Evolutionary conservation across 1,139 yeast genomes (phyloP).

Genomic region (Candida sanyaensis): DNA sequence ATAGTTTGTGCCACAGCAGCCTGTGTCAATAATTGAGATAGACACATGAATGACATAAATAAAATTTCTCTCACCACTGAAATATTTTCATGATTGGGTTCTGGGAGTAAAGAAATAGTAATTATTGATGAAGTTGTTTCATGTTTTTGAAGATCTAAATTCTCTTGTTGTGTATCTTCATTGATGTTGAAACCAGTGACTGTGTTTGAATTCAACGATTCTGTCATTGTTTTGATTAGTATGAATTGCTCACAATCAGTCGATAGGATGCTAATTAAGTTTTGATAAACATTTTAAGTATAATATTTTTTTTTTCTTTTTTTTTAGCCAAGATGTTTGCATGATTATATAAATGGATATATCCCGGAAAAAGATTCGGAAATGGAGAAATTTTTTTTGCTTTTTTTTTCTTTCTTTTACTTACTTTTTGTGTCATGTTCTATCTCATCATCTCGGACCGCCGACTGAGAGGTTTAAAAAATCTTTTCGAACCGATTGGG

Average conservation of each 20-base stretch:
- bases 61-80: conserved; percentile 19
- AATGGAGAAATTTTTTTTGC: no score
- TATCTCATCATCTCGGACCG: no score
- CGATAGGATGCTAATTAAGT: no score
- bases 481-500: no score
- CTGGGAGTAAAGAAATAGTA: background rate
- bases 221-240: background rate
- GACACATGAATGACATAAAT: conserved; percentile 29
- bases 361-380: no score
- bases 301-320: background rate
- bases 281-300: background rate
- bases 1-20: conserved; percentile 51
- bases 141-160: background rate
- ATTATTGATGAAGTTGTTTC: background rate
- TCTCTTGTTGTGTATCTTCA: background rate
- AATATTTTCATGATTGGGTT: conserved; percentile 21
- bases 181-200: conserved; percentile 52
- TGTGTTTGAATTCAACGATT: conserved; percentile 54
- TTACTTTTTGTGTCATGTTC: no score
- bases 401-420: no score
- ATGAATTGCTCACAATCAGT: no score
- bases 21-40: conserved; percentile 53
- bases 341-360: no score
- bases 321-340: background rate
- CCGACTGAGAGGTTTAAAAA: no score